phyloP scores from a whole-genome alignment of 2,329 filamentous ascomycete genomes.

The Trichothecium roseum region DNA sequence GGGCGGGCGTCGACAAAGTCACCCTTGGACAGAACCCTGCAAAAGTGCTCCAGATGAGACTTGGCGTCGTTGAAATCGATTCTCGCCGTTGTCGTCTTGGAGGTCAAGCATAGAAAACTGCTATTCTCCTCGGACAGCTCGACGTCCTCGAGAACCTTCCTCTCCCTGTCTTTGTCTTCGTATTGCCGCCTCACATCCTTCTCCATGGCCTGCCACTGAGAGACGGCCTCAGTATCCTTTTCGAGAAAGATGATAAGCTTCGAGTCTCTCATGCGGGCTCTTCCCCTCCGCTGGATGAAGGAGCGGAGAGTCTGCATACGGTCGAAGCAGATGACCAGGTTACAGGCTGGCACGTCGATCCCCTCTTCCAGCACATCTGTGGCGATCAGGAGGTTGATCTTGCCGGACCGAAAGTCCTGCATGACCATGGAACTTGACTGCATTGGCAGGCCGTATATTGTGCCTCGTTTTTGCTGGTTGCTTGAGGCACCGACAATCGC shows the following conservation, averaged over 20 bases:
- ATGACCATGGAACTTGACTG: constrained; percentile 20
- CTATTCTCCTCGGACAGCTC: constrained; percentile 30
- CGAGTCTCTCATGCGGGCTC: constrained; percentile 40
- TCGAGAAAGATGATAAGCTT: constrained; percentile 36
- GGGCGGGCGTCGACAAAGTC: constrained; percentile 57
- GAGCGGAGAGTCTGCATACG: constrained; percentile 38
- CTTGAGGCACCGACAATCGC: constrained; percentile 45
- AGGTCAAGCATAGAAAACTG: constrained; percentile 16
- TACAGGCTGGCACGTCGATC: constrained; percentile 56
- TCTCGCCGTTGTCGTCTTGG: constrained; percentile 43
- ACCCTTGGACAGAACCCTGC: constrained; percentile 44
- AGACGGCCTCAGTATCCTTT: constrained; percentile 12
- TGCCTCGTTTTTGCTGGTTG: constrained; percentile 20
- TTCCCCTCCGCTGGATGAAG: constrained; percentile 47
- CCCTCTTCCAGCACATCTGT: constrained; percentile 59
- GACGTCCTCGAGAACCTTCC: constrained; percentile 30
- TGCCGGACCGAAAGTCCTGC: constrained; percentile 41
- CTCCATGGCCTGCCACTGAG: constrained; percentile 59
- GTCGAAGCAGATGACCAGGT: constrained; percentile 50
- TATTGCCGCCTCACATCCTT: constrained; percentile 61
- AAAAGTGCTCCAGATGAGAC: constrained; percentile 76
- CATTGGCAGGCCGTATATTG: constrained; percentile 27
- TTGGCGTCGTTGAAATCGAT: constrained; percentile 66
- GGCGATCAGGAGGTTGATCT: constrained; percentile 47
- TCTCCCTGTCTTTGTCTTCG: constrained; percentile 48